Base-by-base conservation (phyloP, 768 basidiomycete genomes). In the Leccinum variicolor region DNA sequence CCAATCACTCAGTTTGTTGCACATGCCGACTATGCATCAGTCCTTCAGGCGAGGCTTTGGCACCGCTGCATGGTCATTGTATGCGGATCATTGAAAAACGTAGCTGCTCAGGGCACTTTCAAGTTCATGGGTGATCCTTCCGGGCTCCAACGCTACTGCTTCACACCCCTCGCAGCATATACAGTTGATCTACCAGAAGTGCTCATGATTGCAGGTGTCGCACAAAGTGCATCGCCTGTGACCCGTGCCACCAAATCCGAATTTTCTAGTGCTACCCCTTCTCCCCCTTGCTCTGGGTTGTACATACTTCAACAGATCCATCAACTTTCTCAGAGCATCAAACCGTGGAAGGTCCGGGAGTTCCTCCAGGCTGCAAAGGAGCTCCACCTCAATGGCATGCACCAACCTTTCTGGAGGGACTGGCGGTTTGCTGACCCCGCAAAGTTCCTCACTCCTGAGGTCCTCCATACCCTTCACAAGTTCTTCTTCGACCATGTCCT, bases 331-430 rank as follows among this genome's bases (percentile, higher is more conserved):
- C 41, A 23, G 8, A 2, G 1, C 1, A 52, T 62, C 1, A 48
- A 72, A 51, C 70, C 69, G 6, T 66, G 64, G 65, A 61, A 72
- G 19, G 2, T 76, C 7, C 34, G 60, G 3, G 49, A 56, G 2
- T 76, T 73, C 61, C 50, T 62, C 17, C 58, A 64, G 13, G 59
- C 54, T 3, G 62, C 71, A 0, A 67, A 66, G 15, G 41, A n/a
- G 1, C 2, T 58, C 0, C 0, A 45, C 3, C 58, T 66, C 17
- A 57, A 25, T 21, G 65, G 65, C 0, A 48, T 66, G 0, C 57
- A 61, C 11, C 55, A 53, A 0, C 77, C 71, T 1, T 77, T 79
- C 55, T 79, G 75, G 74, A 52, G 67, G 6, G 65, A 78, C 54
- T 79, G 72, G 71, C 46, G 61, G 2, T 60, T 73, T 13, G 62